These are phyloP conservation scores for Wallacemonas collosoma DNA, from an alignment of 208 protist genomes.

Conservation along the genomic window DNA sequence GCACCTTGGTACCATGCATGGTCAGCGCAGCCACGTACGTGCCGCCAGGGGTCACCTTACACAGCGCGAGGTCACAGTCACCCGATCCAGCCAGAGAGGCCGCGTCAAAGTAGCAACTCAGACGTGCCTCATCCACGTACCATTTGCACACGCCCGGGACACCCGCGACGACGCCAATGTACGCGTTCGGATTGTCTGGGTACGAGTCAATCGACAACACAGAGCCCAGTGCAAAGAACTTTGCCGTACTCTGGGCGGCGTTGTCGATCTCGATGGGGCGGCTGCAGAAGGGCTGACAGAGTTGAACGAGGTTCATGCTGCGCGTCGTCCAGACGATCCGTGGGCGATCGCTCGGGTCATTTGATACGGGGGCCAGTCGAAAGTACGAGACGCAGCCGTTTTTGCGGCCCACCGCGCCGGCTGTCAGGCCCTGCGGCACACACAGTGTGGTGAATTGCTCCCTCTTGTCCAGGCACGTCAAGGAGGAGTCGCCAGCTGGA, in stretches of 20 bases:
- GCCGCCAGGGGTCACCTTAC: slow-evolving; percentile 70
- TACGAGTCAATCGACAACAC: slow-evolving; percentile 77
- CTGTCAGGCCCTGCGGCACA: slow-evolving; percentile 77
- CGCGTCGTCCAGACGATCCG: slow-evolving; percentile 55
- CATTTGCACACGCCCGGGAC: slow-evolving; percentile 80
- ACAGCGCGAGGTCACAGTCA: slow-evolving; percentile 39
- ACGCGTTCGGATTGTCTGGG: slow-evolving; percentile 74
- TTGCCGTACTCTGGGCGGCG: slow-evolving; percentile 19
- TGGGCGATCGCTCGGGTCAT: slow-evolving; percentile 38
- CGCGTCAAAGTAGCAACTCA: slow-evolving; percentile 75
- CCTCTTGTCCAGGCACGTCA: slow-evolving; percentile 32
- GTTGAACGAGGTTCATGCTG: slow-evolving; percentile 49
- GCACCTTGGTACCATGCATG: slow-evolving; percentile 57
- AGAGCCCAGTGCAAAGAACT: slow-evolving; percentile 51
- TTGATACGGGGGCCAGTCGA: slow-evolving; percentile 38
- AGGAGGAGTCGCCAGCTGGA: slow-evolving; percentile 26
- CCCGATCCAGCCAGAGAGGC: slow-evolving; percentile 22
- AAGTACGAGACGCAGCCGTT: slow-evolving; percentile 76
- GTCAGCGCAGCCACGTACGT: slow-evolving; percentile 71
- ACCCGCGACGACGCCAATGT: slow-evolving; percentile 69
- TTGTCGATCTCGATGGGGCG: slow-evolving; percentile 25
- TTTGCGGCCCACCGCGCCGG: slow-evolving; percentile 65
- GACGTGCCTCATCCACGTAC: slow-evolving; percentile 71
- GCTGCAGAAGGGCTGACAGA: slow-evolving; percentile 58
- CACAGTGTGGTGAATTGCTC: slow-evolving; percentile 64